A percentile compares a stretch with the other conserved stretches of the same genome.
Evolutionary conservation across 768 basidiomycete genomes (phyloP).

Genomic region (Leccinum disarticulatum): DNA sequence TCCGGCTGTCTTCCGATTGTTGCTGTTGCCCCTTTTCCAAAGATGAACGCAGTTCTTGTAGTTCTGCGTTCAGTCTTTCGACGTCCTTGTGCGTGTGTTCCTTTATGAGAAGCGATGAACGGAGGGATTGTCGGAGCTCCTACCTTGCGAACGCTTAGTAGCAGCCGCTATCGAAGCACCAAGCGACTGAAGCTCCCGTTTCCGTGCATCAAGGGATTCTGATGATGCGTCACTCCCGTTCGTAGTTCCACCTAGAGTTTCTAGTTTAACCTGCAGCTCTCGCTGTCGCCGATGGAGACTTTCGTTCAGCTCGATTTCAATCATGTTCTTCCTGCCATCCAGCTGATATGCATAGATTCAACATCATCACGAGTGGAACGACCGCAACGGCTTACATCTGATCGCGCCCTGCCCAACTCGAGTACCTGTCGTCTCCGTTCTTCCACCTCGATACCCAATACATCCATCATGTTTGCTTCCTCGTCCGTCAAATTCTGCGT

Average conservation of each 20-base stretch:
- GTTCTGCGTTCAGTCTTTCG: slow-evolving; percentile 57
- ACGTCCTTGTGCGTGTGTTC: slow-evolving; percentile 49
- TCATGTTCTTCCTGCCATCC: slow-evolving; percentile 70
- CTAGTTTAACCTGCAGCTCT: slow-evolving; percentile 75
- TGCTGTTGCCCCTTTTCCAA: slow-evolving; percentile 79
- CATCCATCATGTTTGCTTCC: slow-evolving; percentile 66
- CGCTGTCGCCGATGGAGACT: slow-evolving; percentile 76
- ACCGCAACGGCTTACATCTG: slow-evolving; percentile 53
- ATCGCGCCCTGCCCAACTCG: slow-evolving; percentile 64
- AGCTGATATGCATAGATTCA: slow-evolving; percentile 32
- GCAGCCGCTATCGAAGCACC: slow-evolving; percentile 65
- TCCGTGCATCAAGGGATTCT: slow-evolving; percentile 67
- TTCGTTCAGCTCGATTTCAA: slow-evolving; percentile 94
- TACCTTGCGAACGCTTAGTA: slow-evolving; percentile 63
- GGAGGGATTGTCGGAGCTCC: not conserved
- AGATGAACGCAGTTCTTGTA: slow-evolving; percentile 63
- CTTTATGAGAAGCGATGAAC: not conserved
- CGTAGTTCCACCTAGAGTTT: slow-evolving; percentile 65
- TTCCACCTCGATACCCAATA: slow-evolving; percentile 75
- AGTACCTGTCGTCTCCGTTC: slow-evolving; percentile 66
- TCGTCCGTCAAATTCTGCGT: slow-evolving; percentile 68
- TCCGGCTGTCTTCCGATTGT: slow-evolving; percentile 83
- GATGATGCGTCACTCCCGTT: slow-evolving; percentile 54
- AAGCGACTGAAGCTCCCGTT: slow-evolving; percentile 67
- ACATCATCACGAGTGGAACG: not conserved